Evolutionary conservation across 768 basidiomycete species (phyloP), one percentile per base, ranked within the genome.

Genomic region (Termitomyces sp.): DNA sequence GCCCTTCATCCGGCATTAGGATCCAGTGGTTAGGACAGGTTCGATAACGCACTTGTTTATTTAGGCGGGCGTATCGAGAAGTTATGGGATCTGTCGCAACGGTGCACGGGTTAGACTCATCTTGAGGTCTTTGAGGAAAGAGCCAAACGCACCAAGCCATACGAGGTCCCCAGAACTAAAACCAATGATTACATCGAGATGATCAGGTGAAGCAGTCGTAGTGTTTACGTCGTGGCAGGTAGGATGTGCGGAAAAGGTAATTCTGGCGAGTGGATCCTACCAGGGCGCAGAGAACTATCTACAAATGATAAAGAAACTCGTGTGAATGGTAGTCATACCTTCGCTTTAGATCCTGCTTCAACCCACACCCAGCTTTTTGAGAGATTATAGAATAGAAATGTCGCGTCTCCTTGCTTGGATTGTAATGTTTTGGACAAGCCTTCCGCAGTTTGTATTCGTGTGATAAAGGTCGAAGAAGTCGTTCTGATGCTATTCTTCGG

Each of bases 91-190:
- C 92, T 93, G 35, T n/a, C n/a, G n/a, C n/a, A n/a, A n/a, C n/a
- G n/a, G n/a, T n/a, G 7, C 8, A 57, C 10, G 8, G 14, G 17
- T 47, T 29, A 47, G 37, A 17, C 14, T 29, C 12, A 19, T 31
- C 5, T 11, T n/a, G 19, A 34, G 7, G 17, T 41, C 19, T 31
- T 42, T 7, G 17, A 42, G 27, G 25, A 45, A 49, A 16, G 21
- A 11, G 19, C 3, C 9, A 29, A 42, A 69, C 81, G 61, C 60
- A 90, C 95, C 95, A 54, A 98, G 78, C 97, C 97, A 98, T 48
- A 98, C 74, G 37, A 99, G 76, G 73, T 99, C 97, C n/a, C 97
- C 97, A 0, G 95, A 91, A 59, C 77, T 81, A 68, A 97, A 98
- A 5, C 96, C 97, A 64, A 98, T 89, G 57, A 98, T 82, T 6